Evolutionary conservation across 257 asterid species (phyloP).

Genomic region (Agastache rugosa): DNA sequence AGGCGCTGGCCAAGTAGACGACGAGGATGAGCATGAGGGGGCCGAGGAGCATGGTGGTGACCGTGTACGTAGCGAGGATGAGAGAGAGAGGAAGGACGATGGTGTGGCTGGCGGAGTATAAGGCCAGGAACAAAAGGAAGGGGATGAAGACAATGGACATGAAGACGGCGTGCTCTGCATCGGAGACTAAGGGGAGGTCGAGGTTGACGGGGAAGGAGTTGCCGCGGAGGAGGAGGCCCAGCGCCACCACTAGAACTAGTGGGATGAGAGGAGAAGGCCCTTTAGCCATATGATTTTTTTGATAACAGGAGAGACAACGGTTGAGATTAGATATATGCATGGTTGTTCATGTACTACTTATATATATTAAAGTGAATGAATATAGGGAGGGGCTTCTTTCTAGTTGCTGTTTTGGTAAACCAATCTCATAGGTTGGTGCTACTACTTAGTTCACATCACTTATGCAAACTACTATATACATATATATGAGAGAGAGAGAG

Average conservation of each 20-base stretch:
- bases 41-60: conserved; percentile 63
- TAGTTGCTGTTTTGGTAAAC: conserved; percentile 57
- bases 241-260: conserved; percentile 51
- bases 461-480: conserved; percentile 8
- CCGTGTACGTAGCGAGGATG: conserved; percentile 46
- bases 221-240: conserved; percentile 66
- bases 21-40: conserved; percentile 60
- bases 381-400: conserved; percentile 20
- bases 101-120: conserved; percentile 47
- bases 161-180: conserved; percentile 51
- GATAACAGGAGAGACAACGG: neutral
- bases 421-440: conserved; percentile 47
- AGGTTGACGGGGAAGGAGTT: conserved; percentile 35
- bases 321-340: conserved; percentile 11
- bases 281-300: conserved; percentile 40
- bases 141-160: conserved; percentile 47
- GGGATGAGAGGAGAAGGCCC: conserved; percentile 80
- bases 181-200: conserved; percentile 44
- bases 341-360: neutral
- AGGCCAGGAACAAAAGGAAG: conserved; percentile 42
- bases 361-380: neutral
- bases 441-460: conserved; percentile 46
- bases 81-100: conserved; percentile 51
- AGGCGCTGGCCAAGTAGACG: conserved; percentile 40
- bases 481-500: conserved; percentile 7